A percentile compares a stretch with the other conserved stretches of the same genome.
Evolutionary conservation across 2,329 filamentous ascomycete species (phyloP).

Genomic region (Tolypocladium amazonense): DNA sequence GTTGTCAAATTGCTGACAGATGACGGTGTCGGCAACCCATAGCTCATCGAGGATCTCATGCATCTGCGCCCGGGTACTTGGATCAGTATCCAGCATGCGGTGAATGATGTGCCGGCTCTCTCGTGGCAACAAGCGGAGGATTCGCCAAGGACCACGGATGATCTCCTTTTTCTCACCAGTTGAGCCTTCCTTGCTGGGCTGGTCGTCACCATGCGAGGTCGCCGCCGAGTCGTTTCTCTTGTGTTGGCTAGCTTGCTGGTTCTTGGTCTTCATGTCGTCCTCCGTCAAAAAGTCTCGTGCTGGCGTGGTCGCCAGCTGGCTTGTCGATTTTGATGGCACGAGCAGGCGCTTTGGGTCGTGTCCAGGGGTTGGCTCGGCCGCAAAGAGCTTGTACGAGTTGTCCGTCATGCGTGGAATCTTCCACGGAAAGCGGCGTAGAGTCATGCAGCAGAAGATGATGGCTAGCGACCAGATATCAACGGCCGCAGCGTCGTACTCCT

Average conservation of each 20-base stretch:
- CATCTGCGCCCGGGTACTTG: slow-evolving; percentile 72
- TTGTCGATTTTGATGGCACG: slow-evolving; percentile 31
- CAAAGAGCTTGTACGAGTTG: slow-evolving; percentile 91
- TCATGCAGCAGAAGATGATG: slow-evolving; percentile 99
- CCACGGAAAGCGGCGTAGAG: slow-evolving; percentile 88
- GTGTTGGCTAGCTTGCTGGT: slow-evolving; percentile 2
- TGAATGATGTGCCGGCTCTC: slow-evolving; percentile 86
- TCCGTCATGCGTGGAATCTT: slow-evolving; percentile 86
- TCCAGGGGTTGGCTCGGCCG: slow-evolving; percentile 71
- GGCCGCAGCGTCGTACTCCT: slow-evolving; percentile 86
- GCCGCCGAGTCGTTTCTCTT: slow-evolving; percentile 2
- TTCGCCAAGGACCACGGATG: slow-evolving; percentile 85
- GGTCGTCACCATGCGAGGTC: slow-evolving; percentile 3
- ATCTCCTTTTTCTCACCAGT: slow-evolving; percentile 54
- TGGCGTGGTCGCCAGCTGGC: slow-evolving; percentile 27
- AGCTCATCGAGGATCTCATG: slow-evolving; percentile 77
- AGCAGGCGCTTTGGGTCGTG: slow-evolving; percentile 47
- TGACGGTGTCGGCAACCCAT: slow-evolving; percentile 78
- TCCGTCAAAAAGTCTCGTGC: slow-evolving; percentile 28
- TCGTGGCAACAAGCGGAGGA: slow-evolving; percentile 75
- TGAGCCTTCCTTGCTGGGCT: slow-evolving; percentile 4
- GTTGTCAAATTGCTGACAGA: slow-evolving; percentile 67
- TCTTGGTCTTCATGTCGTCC: slow-evolving; percentile 17
- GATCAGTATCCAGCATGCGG: slow-evolving; percentile 84
- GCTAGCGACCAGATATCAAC: slow-evolving; percentile 97